phyloP scores from a whole-genome alignment of 1,284 basidiomycete genomes.

The Meripilus lineatus region DNA sequence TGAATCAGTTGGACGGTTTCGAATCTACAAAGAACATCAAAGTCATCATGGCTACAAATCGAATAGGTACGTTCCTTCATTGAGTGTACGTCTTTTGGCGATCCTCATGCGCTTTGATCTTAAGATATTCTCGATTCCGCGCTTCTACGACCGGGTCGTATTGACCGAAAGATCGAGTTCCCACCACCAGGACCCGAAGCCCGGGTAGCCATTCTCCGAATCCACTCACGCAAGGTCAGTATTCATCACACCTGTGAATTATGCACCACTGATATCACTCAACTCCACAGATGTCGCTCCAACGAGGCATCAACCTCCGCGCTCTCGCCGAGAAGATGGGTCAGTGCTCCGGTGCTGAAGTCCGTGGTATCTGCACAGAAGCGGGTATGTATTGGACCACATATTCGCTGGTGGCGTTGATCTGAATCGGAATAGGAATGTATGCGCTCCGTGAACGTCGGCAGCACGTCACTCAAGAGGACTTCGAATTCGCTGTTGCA shows the following conservation, averaged over 20 bases:
- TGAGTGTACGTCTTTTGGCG: background rate
- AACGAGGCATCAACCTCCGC: conserved; percentile 95
- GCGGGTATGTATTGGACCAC: conserved; percentile 58
- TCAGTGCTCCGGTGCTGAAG: conserved; percentile 96
- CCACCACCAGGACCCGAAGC: conserved; percentile 98
- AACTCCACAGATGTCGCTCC: conserved; percentile 86
- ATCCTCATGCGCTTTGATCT: background rate
- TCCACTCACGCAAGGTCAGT: conserved; percentile 90
- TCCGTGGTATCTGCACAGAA: conserved; percentile 97
- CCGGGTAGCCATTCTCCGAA: conserved; percentile 92
- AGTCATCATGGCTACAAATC: conserved; percentile 99
- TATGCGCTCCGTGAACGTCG: conserved; percentile 93
- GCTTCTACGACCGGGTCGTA: conserved; percentile 91
- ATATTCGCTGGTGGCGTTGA: conserved; percentile 1
- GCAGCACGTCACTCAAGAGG: conserved; percentile 97
- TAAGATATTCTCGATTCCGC: conserved; percentile 94
- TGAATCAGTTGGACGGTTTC: conserved; percentile 98
- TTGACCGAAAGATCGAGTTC: conserved; percentile 99
- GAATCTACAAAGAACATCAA: conserved; percentile 99
- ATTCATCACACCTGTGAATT: background rate
- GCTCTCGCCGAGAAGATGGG: conserved; percentile 99
- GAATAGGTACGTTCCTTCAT: conserved; percentile 62
- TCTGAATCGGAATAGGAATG: conserved; percentile 60
- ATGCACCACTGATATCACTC: conserved; percentile 1
- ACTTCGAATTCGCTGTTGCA: conserved; percentile 97